Base-by-base conservation (phyloP, 257 asterid species). In the Ballota nigra region DNA sequence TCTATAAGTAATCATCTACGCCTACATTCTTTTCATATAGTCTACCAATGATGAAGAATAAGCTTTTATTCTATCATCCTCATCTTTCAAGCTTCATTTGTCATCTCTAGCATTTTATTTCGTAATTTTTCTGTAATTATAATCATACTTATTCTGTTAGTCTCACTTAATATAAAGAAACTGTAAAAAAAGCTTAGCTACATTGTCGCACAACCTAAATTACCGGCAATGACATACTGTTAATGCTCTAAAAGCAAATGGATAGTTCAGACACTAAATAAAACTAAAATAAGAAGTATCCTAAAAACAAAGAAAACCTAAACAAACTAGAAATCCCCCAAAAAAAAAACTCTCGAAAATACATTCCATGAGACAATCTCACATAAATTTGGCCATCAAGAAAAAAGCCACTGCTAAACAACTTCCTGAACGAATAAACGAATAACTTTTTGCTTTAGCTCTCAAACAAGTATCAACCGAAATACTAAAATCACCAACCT, bases 401-500 rank as follows among this genome's bases (percentile, higher is more conserved):
- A 58, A 57, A 69, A n/a, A n/a, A n/a, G n/a, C n/a, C n/a, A 51
- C 1, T 6, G 74, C 57, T 57, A 69, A 34, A 55, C 7, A 55
- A 41, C 36, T 16, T 57, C 69, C 65, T 33, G 26, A 16, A 60
- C 23, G 28, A 11, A 51, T 58, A 7, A 33, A 76, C 15, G 20
- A 62, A 34, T 26, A 34, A 23, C 7, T 18, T 20, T 38, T n/a
- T 18, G 49, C 43, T 28, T 23, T 20, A 72, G 61, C 49, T 63
- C 49, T 49, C 24, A 73, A 68, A 41, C 43, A 33, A 63, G 68
- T 59, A 75, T 20, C 47, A 53, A 58, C 33, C 69, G 41, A 47
- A 43, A 51, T 68, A 47, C n/a, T 8, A 22, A 47, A 43, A 64
- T 64, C 58, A 81, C 77, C 13, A 80, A 92, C 98, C 98, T 84